Evolutionary conservation across 257 asterid species (phyloP).

Genomic region (Solanum rostratum): DNA sequence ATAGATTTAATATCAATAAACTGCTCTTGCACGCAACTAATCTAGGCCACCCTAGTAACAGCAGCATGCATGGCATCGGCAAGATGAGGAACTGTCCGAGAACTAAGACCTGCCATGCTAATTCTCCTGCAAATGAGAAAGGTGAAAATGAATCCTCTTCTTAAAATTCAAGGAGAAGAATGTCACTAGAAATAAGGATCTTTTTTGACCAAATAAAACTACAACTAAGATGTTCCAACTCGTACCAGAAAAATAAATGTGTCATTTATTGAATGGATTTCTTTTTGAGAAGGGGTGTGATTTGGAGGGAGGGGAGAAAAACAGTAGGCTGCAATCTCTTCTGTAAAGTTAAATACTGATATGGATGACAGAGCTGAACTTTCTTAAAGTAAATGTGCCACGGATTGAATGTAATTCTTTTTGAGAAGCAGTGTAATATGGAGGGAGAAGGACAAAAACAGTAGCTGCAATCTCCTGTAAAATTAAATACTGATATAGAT

Average conservation of each 20-base stretch:
- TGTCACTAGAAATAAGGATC: background rate
- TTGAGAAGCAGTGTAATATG: background rate
- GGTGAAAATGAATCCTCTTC: background rate
- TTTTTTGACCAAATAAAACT: background rate
- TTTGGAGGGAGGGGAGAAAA: background rate
- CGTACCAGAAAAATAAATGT: background rate
- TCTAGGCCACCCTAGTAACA: constrained; percentile 34
- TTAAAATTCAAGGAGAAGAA: background rate
- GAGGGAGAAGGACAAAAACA: background rate
- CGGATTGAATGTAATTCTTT: background rate
- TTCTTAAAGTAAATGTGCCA: background rate
- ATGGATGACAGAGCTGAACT: background rate
- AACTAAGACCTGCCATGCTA: constrained; percentile 88
- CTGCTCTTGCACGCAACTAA: background rate
- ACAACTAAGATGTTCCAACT: background rate
- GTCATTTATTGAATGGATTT: background rate
- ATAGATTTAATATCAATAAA: background rate
- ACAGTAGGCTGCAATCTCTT: background rate
- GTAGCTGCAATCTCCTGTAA: background rate
- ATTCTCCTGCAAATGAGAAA: constrained; percentile 48
- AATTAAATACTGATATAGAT: background rate
- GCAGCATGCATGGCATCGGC: constrained; percentile 80
- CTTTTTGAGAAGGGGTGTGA: background rate
- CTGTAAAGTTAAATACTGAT: background rate
- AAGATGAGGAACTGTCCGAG: constrained; percentile 62